Percentiles rank a stretch among this genome's conserved stretches.
phyloP scores from a whole-genome alignment of 2,329 filamentous ascomycete species.

The Ceratocystis lukuohia region DNA sequence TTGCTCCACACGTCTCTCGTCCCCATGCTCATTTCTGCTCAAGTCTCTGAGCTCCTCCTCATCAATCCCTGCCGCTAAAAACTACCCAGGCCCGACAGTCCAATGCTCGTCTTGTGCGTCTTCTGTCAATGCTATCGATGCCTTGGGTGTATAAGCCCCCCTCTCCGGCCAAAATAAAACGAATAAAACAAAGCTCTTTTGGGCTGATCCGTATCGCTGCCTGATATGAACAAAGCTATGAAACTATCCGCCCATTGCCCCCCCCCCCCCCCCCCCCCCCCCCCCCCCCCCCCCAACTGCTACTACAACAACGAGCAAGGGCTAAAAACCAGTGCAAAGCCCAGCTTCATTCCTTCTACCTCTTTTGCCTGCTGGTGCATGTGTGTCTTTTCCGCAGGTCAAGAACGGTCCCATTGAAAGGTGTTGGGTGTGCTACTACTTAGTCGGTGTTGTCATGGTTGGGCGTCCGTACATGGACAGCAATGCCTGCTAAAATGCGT shows the following conservation, averaged over 20 bases:
- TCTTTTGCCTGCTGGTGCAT: neutral
- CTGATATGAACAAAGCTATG: neutral
- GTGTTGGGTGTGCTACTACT: neutral
- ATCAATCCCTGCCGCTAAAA: no score
- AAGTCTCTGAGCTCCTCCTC: no score
- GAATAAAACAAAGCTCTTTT: neutral
- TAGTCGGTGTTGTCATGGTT: slow-evolving; percentile 1
- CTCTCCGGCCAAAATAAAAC: no score
- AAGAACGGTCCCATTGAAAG: neutral
- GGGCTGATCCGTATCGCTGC: neutral
- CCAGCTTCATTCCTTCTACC: neutral
- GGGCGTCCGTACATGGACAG: neutral
- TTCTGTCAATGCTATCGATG: no score
- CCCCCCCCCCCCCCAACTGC: neutral
- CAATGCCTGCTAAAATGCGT: neutral
- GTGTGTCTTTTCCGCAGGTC: no score
- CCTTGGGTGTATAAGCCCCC: no score
- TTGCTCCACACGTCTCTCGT: neutral
- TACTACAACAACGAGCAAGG: neutral
- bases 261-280: neutral
- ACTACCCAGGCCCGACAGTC: no score
- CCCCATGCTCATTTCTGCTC: no score
- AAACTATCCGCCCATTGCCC: neutral
- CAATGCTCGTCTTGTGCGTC: no score
- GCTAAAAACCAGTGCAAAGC: neutral